phyloP scores from a whole-genome alignment of 2,329 filamentous ascomycete species.

The Helicocarpus griseus region DNA sequence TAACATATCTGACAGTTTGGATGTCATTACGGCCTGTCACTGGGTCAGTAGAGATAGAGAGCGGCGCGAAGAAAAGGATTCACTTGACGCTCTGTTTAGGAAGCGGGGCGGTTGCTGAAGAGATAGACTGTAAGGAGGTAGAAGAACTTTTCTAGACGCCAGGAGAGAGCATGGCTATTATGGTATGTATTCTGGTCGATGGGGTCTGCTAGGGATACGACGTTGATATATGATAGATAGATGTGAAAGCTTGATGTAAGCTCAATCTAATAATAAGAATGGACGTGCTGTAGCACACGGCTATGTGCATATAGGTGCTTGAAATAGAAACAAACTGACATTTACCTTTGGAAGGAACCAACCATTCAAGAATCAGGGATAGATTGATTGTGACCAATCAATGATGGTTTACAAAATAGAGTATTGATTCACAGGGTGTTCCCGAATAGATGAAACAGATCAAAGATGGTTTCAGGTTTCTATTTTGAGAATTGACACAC shows the following conservation, averaged over 20 bases:
- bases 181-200: background rate
- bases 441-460: background rate
- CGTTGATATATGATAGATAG: background rate
- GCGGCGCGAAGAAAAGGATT: background rate
- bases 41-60: background rate
- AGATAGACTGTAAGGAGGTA: background rate
- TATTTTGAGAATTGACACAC: too few relatives aligned
- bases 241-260: background rate
- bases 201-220: too few relatives aligned
- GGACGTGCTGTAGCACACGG: background rate
- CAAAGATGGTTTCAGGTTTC: constrained; percentile 1
- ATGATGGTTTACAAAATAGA: background rate
- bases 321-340: background rate
- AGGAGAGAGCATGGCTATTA: background rate
- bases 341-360: background rate
- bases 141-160: background rate
- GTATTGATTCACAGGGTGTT: background rate
- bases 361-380: background rate
- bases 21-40: background rate
- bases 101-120: background rate
- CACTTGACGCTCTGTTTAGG: background rate
- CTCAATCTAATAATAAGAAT: too few relatives aligned
- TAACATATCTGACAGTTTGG: background rate
- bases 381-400: background rate
- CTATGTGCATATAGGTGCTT: background rate